phyloP scores from a whole-genome alignment of 2,329 filamentous ascomycete species.

The Fusarium dlaminii region DNA sequence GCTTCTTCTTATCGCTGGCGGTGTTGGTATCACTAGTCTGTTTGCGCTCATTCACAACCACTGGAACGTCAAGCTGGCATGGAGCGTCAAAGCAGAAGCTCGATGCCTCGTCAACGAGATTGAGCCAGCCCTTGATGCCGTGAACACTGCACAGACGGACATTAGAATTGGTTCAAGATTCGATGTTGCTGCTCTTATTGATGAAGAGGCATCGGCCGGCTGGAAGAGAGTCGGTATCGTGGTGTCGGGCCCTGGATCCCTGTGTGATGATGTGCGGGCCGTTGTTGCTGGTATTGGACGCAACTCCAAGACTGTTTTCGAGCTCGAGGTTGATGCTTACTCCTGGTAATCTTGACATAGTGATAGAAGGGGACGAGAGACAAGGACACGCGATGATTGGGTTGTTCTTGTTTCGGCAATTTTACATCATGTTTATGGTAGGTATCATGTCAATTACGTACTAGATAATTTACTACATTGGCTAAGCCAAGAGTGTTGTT shows the following conservation, averaged over 20 bases:
- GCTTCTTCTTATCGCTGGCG: conserved; percentile 8
- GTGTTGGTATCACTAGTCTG: conserved; percentile 2
- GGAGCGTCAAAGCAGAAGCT: neutral
- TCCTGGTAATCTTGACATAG: neutral
- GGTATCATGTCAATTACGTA: neutral
- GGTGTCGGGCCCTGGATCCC: conserved; percentile 3
- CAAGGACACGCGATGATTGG: neutral
- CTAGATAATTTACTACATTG: neutral
- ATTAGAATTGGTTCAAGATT: conserved; percentile 4
- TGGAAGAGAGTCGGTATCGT: conserved; percentile 16
- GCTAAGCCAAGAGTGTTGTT: neutral
- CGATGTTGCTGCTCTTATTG: neutral
- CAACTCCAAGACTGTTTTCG: conserved; percentile 4
- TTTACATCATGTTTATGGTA: neutral
- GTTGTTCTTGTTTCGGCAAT: neutral
- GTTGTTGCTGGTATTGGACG: conserved; percentile 7
- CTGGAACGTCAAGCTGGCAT: conserved; percentile 11
- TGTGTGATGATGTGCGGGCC: conserved; percentile 3
- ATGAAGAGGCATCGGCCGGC: neutral
- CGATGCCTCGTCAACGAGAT: conserved; percentile 12
- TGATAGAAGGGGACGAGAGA: neutral
- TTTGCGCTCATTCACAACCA: conserved; percentile 1
- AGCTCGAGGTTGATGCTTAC: conserved; percentile 16
- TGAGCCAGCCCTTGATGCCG: neutral
- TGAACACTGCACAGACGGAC: neutral